Percentiles rank a stretch among this genome's conserved stretches.
Evolutionary conservation across 768 basidiomycete species (phyloP).

Genomic region (Strobilomyces confusus): DNA sequence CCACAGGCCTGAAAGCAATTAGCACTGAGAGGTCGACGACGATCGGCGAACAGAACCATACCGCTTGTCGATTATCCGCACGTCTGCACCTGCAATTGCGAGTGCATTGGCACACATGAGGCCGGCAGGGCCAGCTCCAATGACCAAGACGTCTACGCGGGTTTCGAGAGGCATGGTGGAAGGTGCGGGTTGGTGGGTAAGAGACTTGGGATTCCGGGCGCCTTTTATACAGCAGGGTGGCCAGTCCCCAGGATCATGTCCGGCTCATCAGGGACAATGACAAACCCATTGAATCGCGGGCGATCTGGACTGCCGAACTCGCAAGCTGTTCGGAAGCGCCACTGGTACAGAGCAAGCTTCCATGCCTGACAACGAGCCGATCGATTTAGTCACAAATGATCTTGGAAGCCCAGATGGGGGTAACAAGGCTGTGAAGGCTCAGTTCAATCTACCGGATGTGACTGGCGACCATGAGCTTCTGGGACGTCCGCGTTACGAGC

Average conservation of each 20-base stretch:
- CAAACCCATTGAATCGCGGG: background rate
- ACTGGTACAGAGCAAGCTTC: background rate
- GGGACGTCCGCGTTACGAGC: background rate
- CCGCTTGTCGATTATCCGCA: constrained; percentile 48
- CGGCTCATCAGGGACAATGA: background rate
- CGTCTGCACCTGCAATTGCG: constrained; percentile 38
- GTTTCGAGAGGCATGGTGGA: constrained; percentile 22
- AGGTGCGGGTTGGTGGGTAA: background rate
- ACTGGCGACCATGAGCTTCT: background rate
- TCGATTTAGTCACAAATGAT: background rate
- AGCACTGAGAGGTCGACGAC: background rate
- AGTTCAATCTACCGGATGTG: background rate
- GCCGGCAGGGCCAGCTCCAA: constrained; percentile 53
- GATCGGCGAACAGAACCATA: constrained; percentile 9
- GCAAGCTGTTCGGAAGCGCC: background rate
- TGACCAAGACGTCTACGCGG: constrained; percentile 43
- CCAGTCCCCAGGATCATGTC: background rate
- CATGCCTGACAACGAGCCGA: background rate
- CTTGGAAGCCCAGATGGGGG: background rate
- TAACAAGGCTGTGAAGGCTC: background rate
- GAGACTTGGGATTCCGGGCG: background rate
- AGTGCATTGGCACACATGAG: constrained; percentile 66
- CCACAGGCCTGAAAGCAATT: constrained; percentile 31
- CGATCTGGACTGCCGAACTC: background rate
- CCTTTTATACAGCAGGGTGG: background rate